Evolutionary conservation across 768 basidiomycete species (phyloP).

Genomic region (Russula earlei): DNA sequence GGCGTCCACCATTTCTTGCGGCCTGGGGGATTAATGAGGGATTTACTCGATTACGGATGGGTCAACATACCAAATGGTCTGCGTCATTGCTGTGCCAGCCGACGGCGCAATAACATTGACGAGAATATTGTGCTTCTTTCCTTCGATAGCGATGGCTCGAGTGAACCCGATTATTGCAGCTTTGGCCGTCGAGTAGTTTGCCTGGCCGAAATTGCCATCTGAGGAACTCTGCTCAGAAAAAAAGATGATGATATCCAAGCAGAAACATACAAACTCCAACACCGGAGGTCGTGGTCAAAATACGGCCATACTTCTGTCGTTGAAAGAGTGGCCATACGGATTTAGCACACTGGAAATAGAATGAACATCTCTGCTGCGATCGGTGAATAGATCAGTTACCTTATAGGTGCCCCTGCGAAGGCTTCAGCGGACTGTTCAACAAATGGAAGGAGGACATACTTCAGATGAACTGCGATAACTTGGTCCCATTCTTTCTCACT

Average conservation of each 20-base stretch:
- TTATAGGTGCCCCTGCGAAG: conserved; percentile 70
- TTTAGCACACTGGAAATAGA: conserved; percentile 60
- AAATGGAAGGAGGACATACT: conserved; percentile 26
- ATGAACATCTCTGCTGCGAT: neutral
- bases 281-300: conserved; percentile 88
- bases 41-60: neutral
- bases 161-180: conserved; percentile 86
- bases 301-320: conserved; percentile 92
- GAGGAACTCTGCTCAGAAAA: neutral
- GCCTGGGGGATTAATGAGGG: conserved; percentile 34
- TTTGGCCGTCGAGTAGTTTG: conserved; percentile 92
- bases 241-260: neutral
- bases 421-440: neutral
- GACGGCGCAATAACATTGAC: conserved; percentile 83
- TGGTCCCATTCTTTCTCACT: conserved; percentile 90
- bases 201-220: conserved; percentile 96
- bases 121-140: conserved; percentile 81
- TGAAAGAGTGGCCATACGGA: conserved; percentile 97
- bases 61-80: conserved; percentile 56
- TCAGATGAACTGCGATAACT: conserved; percentile 80
- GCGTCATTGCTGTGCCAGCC: conserved; percentile 88
- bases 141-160: conserved; percentile 85
- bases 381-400: conserved; percentile 29
- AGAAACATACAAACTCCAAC: conserved; percentile 79
- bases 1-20: conserved; percentile 78